Evolutionary conservation across 1,284 basidiomycete genomes (phyloP).

Genomic region (Phlebopus sp.): DNA sequence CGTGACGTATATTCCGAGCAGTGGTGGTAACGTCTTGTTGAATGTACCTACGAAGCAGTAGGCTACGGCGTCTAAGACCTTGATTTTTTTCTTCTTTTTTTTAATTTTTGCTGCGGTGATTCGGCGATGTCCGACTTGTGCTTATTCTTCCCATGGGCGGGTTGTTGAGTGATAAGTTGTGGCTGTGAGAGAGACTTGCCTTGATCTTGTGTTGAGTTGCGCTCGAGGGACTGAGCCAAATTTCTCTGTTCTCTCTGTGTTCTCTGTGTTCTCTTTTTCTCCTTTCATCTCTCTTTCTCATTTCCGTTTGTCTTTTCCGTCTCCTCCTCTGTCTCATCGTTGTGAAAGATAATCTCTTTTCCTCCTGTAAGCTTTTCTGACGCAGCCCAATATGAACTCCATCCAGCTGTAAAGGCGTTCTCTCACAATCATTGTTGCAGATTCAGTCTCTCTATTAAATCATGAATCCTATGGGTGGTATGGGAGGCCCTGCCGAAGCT

Average conservation of each 20-base stretch:
- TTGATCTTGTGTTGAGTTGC: slow-evolving; percentile 21
- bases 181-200: slow-evolving; percentile 25
- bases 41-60: slow-evolving; percentile 72
- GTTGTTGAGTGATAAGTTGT: slow-evolving; percentile 10
- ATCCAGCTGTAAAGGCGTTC: neutral
- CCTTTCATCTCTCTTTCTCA: slow-evolving; percentile 41
- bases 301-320: slow-evolving; percentile 38
- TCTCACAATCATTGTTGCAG: neutral
- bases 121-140: slow-evolving; percentile 26
- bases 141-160: slow-evolving; percentile 26
- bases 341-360: slow-evolving; percentile 41
- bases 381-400: slow-evolving; percentile 18
- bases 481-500: slow-evolving; percentile 67
- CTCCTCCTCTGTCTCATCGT: slow-evolving; percentile 42
- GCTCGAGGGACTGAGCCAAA: slow-evolving; percentile 18
- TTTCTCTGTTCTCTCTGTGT: slow-evolving; percentile 29
- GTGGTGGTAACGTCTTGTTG: slow-evolving; percentile 76
- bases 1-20: slow-evolving; percentile 85
- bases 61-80: no score
- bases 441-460: slow-evolving; percentile 46
- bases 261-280: slow-evolving; percentile 47
- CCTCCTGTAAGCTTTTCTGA: slow-evolving; percentile 37
- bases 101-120: neutral
- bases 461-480: slow-evolving; percentile 73
- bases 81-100: no score